Evolutionary conservation across 352 stramenopile genomes (phyloP), one percentile per base, ranked within the genome.

Genomic region (Phytophthora foliorum): DNA sequence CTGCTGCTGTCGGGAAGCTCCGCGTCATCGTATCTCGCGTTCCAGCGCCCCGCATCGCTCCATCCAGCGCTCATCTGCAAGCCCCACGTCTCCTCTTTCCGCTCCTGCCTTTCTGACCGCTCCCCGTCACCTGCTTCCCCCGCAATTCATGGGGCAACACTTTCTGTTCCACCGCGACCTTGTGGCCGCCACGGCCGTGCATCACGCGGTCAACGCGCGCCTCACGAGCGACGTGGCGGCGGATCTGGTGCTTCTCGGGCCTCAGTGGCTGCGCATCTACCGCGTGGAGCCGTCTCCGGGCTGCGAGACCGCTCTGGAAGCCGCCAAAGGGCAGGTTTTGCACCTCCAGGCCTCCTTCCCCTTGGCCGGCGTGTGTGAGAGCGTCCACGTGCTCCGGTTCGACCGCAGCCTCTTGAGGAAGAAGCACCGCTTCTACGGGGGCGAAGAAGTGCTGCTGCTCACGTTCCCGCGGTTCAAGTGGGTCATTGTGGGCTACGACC

Each of bases 161-260:
- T 96, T 96, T 63, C 63, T 96, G 46, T 83, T 92, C 51, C 86
- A 96, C 57, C 84, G 86, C 58, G 89, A 96, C 60, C 72, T 96
- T 13, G 84, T 96, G 57, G 73, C 86, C 6, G 83, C 86, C 51
- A 94, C 89, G 39, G 85, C 86, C 17, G 85, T 96, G 53, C 86
- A 94, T 51, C 82, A 92, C 74, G 78, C 88, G 13, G 80, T 82
- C 16, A 75, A 86, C 70, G 82, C 86, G 19, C 76, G 80, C n/a
- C 68, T 94, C 22, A 88, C 82, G 14, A 92, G 79, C 71, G 85
- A 95, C 69, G 42, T 73, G 27, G 80, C 92, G 54, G 58, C 71
- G 10, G 89, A 96, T 51, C 72, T 96, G 45, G 81, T 96, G 51
- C 74, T 95, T 58, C 65, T 89, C 22, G 83, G 84, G 19, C 87